These are phyloP conservation scores for Pseudocercospora pini-densiflorae DNA, from an alignment of 2,329 filamentous ascomycete species.

Conservation along the genomic window DNA sequence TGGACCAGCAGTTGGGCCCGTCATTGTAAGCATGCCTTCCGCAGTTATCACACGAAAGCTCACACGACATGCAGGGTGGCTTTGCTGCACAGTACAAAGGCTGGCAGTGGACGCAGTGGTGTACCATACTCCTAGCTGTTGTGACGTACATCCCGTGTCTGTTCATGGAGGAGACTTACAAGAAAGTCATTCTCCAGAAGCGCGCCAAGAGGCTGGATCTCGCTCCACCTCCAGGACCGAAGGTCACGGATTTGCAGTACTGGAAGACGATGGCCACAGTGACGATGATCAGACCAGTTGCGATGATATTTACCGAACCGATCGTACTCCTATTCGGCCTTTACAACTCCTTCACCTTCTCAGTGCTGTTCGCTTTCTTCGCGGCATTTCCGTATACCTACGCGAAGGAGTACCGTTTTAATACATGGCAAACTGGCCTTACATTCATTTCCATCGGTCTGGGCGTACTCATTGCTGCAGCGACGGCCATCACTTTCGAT, in stretches of 20 bases:
- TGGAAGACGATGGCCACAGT: constrained; percentile 38
- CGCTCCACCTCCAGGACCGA: constrained; percentile 26
- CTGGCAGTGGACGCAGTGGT: constrained; percentile 52
- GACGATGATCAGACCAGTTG: constrained; percentile 39
- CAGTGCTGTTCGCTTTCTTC: constrained; percentile 40
- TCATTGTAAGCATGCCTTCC: constrained; percentile 36
- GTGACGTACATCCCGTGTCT: constrained; percentile 45
- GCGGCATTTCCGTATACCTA: constrained; percentile 56
- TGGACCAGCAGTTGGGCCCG: constrained; percentile 37
- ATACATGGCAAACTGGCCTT: constrained; percentile 76
- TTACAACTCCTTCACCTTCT: constrained; percentile 40
- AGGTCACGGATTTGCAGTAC: constrained; percentile 34
- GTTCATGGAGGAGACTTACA: constrained; percentile 61
- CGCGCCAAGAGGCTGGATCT: constrained; percentile 42
- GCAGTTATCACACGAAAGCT: background rate
- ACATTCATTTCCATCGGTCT: constrained; percentile 74
- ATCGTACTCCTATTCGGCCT: constrained; percentile 40
- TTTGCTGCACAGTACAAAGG: constrained; percentile 48
- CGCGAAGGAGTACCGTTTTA: constrained; percentile 71
- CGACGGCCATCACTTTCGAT: constrained; percentile 44
- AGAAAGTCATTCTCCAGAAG: constrained; percentile 52
- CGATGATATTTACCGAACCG: constrained; percentile 43
- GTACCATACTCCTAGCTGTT: constrained; percentile 47
- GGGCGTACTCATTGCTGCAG: constrained; percentile 65
- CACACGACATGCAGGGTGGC: constrained; percentile 38